Conservation (phyloP, 2,329 filamentous ascomycete genomes). For the Nigrospora oryzae region DNA sequence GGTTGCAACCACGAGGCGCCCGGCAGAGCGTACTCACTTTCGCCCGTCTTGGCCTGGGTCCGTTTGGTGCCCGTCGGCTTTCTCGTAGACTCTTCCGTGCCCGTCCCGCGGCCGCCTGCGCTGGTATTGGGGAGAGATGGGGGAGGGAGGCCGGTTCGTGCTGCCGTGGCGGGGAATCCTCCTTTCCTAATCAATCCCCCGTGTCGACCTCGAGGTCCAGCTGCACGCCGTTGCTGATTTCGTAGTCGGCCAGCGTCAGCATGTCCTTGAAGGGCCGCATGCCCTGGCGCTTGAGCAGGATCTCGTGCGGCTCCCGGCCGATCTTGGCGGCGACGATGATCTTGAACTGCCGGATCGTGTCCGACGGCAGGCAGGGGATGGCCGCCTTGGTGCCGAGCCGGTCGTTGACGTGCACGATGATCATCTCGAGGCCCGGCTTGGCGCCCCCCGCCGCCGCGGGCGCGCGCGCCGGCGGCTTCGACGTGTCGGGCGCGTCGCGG, state of each 20-base stretch:
- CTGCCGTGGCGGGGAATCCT: too few species aligned
- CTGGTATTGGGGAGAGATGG: too few species aligned
- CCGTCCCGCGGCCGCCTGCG: too few species aligned
- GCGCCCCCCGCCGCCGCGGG: constrained; percentile 15
- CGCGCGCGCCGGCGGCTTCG: constrained; percentile 24
- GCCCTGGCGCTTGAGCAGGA: constrained; percentile 83
- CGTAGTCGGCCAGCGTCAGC: constrained; percentile 82
- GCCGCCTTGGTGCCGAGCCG: constrained; percentile 92
- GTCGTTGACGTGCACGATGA: constrained; percentile 89
- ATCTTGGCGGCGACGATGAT: constrained; percentile 85
- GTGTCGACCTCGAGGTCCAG: constrained; percentile 55
- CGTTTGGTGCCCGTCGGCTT: too few species aligned
- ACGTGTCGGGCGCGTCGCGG: constrained; percentile 24
- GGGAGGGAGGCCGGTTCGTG: too few species aligned
- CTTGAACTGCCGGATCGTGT: constrained; percentile 82
- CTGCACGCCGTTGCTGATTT: constrained; percentile 83
- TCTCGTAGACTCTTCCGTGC: too few species aligned
- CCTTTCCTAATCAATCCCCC: constrained; percentile 36
- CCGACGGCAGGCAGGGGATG: constrained; percentile 79
- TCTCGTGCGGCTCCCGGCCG: constrained; percentile 82
- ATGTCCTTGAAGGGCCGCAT: constrained; percentile 91
- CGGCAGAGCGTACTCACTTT: too few species aligned
- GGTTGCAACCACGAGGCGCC: too few species aligned
- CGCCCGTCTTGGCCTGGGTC: too few species aligned
- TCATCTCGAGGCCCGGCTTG: constrained; percentile 65